Evolutionary conservation across 2,329 filamentous ascomycete genomes (phyloP), one percentile per base, ranked within the genome.

Genomic region (Fusarium begoniae): DNA sequence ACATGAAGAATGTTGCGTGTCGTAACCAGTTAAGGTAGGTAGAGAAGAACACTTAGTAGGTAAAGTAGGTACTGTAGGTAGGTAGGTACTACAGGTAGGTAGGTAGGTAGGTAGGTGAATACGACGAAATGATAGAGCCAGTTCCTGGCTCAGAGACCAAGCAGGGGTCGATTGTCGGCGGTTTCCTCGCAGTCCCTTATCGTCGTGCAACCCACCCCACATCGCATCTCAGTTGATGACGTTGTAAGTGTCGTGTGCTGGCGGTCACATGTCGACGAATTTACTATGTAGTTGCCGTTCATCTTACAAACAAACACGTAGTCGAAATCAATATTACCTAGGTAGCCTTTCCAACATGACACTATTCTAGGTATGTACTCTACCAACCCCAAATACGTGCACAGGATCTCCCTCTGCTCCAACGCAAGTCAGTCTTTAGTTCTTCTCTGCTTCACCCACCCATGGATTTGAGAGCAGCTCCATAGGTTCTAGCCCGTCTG

Each of bases 171-270:
- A 59, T 75, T 38, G 56, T 35, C 13, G 51, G 59, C 22, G 37
- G 44, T 60, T 74, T 51, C 30, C 57, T 67, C 38, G 32, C 48
- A 47, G 45, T 71, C 40, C 55, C 43, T 64, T 65, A 74, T 72
- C 59, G 53, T 43, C 50, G 62, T 72, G 55, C n/a, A 41, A 54
- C 59, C 47, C 44, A 60, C 70, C 58, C 68, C 73, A 74, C 70
- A 63, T 58, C 63, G 71, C 70, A 66, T 58, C 60, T 58, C 62
- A 62, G 26, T 30, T 30, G 47, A 76, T 76, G 74, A 76, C 74
- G 72, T 76, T 68, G 59, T 60, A 48, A 43, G 17, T 53, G 60
- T 56, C 32, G n/a, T 17, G 20, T 37, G 32, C 24, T 17, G 11
- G 28, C 22, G 26, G 53, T 60, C 53, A 63, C 53, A 59, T 57